These are phyloP conservation scores for Dovyalis caffra DNA, from an alignment of 345 rosid species.

Conservation along the genomic window DNA sequence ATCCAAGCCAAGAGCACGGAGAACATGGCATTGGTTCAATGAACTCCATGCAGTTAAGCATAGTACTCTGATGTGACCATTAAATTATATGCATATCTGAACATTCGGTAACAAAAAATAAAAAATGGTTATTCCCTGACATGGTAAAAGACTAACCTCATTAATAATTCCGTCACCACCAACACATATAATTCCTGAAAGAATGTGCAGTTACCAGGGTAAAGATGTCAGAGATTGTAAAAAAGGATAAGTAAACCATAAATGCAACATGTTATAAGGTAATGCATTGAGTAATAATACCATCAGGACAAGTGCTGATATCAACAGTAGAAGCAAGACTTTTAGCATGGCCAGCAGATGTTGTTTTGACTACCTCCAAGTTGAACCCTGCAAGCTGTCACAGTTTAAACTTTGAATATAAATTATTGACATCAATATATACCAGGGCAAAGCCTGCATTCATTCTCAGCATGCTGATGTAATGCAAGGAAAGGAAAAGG, in stretches of 20 bases:
- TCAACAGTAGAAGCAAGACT: slow-evolving; percentile 83
- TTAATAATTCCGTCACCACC: slow-evolving; percentile 99
- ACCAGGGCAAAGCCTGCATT: not conserved
- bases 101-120: not conserved
- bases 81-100: not conserved
- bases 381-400: slow-evolving; percentile 95
- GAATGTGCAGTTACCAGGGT: slow-evolving; percentile 13
- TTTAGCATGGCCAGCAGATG: slow-evolving; percentile 91
- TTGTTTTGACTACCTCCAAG: slow-evolving; percentile 88
- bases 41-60: not conserved
- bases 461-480: not conserved
- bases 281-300: slow-evolving; percentile 38
- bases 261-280: slow-evolving; percentile 12
- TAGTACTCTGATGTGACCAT: too few species aligned
- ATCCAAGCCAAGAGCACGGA: not conserved
- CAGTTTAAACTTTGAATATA: slow-evolving; percentile 22
- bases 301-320: slow-evolving; percentile 85
- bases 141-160: slow-evolving; percentile 57
- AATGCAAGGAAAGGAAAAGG: not conserved
- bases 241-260: slow-evolving; percentile 10
- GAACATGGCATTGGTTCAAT: not conserved
- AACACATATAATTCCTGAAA: slow-evolving; percentile 87
- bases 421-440: not conserved
- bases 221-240: slow-evolving; percentile 22
- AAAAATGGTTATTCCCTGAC: not conserved